Percentiles rank a stretch among this genome's conserved stretches.
Conservation (phyloP, 2,329 filamentous ascomycete genomes). For the Curvularia eragrostidis region DNA sequence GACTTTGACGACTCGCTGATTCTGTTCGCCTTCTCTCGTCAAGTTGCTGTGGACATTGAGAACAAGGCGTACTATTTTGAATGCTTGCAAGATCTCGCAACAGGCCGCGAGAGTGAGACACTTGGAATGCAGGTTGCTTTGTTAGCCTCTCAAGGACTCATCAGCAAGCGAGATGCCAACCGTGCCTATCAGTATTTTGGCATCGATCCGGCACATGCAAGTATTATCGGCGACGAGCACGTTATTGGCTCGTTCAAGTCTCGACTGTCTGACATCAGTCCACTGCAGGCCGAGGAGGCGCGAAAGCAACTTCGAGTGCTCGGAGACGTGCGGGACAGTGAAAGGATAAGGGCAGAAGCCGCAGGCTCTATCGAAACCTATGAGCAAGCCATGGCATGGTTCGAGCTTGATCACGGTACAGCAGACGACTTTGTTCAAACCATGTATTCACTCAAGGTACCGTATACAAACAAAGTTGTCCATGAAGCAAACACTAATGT, state of each 20-base stretch:
- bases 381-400: constrained; percentile 68
- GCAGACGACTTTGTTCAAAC: constrained; percentile 65
- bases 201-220: constrained; percentile 54
- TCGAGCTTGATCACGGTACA: constrained; percentile 58
- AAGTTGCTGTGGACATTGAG: constrained; percentile 62
- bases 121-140: constrained; percentile 65
- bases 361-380: constrained; percentile 66
- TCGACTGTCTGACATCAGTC: constrained; percentile 62
- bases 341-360: constrained; percentile 64
- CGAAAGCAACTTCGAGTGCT: constrained; percentile 66
- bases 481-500: constrained; percentile 15
- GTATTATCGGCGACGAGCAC: constrained; percentile 61
- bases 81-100: constrained; percentile 67
- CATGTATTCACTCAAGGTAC: constrained; percentile 64
- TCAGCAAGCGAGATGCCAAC: constrained; percentile 63
- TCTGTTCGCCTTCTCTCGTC: constrained; percentile 67
- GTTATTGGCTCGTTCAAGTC: constrained; percentile 69
- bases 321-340: constrained; percentile 64
- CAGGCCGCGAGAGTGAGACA: constrained; percentile 61
- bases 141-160: constrained; percentile 65
- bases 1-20: constrained; percentile 70
- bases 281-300: constrained; percentile 62
- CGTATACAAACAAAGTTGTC: background rate
- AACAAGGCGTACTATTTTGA: constrained; percentile 68
- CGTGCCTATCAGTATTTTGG: constrained; percentile 66